Evolutionary conservation across 2,329 filamentous ascomycete species (phyloP), one percentile per base, ranked within the genome.

Genomic region (Cladophialophora chaetospira): DNA sequence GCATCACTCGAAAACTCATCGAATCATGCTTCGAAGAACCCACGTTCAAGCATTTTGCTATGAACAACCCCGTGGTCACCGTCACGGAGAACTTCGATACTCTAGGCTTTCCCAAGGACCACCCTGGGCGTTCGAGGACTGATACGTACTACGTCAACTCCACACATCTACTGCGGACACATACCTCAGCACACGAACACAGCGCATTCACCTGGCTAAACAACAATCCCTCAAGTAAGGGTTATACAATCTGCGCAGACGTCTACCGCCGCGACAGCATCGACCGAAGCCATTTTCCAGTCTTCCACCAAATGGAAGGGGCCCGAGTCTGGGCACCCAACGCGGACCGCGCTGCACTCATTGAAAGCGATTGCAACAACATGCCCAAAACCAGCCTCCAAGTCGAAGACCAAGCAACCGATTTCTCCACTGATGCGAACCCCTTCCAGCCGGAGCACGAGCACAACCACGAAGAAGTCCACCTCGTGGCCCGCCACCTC

Each of bases 261-360:
- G 94, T 99, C 15, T 99, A 97, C 73, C 85, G 94, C 40, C 83
- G 94, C 63, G 94, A 99, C 82, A 92, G 93, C 55, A 88, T 99
- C 68, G 94, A 99, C 74, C 85, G 89, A 55, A 94, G 88, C 66
- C 94, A 99, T 75, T 97, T 97, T 74, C 94, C 94, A 0, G 85
- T 96, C 57, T 99, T 99, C 73, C 94, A 99, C 75, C 94, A 99
- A 76, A 97, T 97, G 92, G 94, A 99, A 72, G 93, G 91, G 10
- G 93, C 93, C 6, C 82, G 88, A 65, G 87, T 91, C 52, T 99
- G 94, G 93, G 28, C 19, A 26, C 21, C 31, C 10, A 72, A 58
- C 35, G 31, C 42, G 21, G 31, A 28, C n/a, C 35, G 55, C 26
- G 43, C 31, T 17, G 48, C 42, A 11, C 31, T 42, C 38, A 49